phyloP scores from a whole-genome alignment of 2,329 filamentous ascomycete genomes.

The Calycina herbarum region DNA sequence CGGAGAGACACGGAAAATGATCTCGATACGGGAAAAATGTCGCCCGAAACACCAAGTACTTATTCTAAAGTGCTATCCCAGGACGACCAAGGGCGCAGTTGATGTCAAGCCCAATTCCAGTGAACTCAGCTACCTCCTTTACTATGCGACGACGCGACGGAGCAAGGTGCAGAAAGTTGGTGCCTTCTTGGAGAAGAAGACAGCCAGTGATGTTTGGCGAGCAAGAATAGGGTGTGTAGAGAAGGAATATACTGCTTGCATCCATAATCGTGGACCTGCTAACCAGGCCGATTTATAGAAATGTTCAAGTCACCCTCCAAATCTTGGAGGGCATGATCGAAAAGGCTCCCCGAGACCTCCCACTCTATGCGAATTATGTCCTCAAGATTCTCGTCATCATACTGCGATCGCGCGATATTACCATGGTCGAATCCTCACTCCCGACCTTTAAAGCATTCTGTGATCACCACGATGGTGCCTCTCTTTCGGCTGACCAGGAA shows the following conservation, averaged over 20 bases:
- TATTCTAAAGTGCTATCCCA: conserved; percentile 93
- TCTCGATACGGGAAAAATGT: conserved; percentile 65
- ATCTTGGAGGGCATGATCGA: conserved; percentile 91
- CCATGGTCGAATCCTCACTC: conserved; percentile 88
- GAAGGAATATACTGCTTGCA: neutral
- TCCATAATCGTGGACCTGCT: neutral
- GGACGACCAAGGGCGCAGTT: conserved; percentile 84
- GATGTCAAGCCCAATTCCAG: conserved; percentile 95
- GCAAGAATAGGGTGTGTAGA: conserved; percentile 78
- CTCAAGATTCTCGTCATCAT: conserved; percentile 82
- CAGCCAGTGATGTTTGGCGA: conserved; percentile 86
- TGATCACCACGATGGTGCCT: conserved; percentile 81
- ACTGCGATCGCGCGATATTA: conserved; percentile 82
- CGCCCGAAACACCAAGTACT: conserved; percentile 97
- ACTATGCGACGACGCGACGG: conserved; percentile 91
- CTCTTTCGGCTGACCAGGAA: conserved; percentile 79
- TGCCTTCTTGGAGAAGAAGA: conserved; percentile 91
- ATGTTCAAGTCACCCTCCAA: conserved; percentile 91
- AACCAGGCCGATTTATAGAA: conserved; percentile 51
- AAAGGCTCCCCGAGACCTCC: conserved; percentile 86
- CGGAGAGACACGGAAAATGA: conserved; percentile 46
- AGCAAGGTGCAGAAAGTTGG: conserved; percentile 97
- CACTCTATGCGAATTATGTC: conserved; percentile 82
- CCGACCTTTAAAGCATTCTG: conserved; percentile 87
- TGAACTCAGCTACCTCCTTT: conserved; percentile 94